Evolutionary conservation across 306 rosid species (phyloP).

Genomic region (Phaseolus lunatus): DNA sequence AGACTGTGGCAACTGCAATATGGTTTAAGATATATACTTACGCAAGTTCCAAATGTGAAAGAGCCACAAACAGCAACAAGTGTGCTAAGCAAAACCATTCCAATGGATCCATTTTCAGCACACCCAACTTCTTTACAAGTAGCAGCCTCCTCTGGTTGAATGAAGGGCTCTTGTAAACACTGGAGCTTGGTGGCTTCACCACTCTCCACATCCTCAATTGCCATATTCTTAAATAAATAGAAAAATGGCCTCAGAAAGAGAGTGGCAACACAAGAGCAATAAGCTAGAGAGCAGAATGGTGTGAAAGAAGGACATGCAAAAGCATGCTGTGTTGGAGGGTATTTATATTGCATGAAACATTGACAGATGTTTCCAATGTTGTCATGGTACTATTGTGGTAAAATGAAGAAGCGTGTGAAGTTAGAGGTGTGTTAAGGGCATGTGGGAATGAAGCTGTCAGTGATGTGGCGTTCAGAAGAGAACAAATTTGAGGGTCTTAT

Average conservation of each 20-base stretch:
- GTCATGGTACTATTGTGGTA: slow-evolving; percentile 26
- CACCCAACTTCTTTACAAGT: slow-evolving; percentile 28
- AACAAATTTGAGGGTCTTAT: slow-evolving; percentile 23
- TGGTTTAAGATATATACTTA: slow-evolving; percentile 44
- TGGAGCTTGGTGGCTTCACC: slow-evolving; percentile 43
- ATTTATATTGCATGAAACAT: slow-evolving; percentile 41
- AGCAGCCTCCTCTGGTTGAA: slow-evolving; percentile 36
- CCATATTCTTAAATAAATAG: slow-evolving; percentile 48
- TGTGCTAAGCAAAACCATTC: slow-evolving; percentile 81
- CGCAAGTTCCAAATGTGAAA: slow-evolving; percentile 85
- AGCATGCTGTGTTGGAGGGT: background rate
- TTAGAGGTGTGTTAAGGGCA: background rate
- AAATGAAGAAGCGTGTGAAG: background rate
- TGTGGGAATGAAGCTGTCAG: slow-evolving; percentile 53
- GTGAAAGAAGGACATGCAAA: slow-evolving; percentile 43
- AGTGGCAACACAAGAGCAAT: background rate
- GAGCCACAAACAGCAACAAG: slow-evolving; percentile 85
- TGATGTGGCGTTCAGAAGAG: slow-evolving; percentile 35
- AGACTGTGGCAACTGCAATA: background rate
- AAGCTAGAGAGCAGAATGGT: slow-evolving; percentile 6
- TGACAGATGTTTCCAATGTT: background rate
- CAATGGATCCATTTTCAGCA: slow-evolving; percentile 58
- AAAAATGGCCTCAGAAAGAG: slow-evolving; percentile 2
- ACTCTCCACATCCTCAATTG: slow-evolving; percentile 66
- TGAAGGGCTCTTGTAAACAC: slow-evolving; percentile 62